A percentile compares a stretch with the other conserved stretches of the same genome.
phyloP scores from a whole-genome alignment of 352 stramenopile species.

The Phytopythium helicoides region DNA sequence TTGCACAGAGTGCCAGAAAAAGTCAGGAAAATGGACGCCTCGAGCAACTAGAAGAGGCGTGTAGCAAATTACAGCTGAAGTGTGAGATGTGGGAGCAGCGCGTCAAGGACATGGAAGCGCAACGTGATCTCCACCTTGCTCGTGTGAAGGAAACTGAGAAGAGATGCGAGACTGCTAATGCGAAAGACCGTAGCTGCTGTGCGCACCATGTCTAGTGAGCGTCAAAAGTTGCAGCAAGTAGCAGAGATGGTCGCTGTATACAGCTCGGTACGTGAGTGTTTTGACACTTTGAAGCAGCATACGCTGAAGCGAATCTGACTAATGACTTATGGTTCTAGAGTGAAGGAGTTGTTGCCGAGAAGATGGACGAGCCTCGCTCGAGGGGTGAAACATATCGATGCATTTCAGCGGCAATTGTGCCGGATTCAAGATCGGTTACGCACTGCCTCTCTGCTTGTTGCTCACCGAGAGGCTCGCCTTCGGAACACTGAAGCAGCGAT shows the following conservation, averaged over 20 bases:
- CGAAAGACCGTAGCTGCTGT: slow-evolving; percentile 49
- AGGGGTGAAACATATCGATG: slow-evolving; percentile 27
- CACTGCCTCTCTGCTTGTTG: slow-evolving; percentile 35
- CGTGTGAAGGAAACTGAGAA: slow-evolving; percentile 22
- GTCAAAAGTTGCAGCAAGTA: slow-evolving; percentile 40
- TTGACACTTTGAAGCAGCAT: neutral
- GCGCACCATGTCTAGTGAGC: slow-evolving; percentile 43
- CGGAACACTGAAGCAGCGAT: slow-evolving; percentile 70
- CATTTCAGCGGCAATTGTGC: slow-evolving; percentile 35
- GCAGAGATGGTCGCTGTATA: slow-evolving; percentile 44
- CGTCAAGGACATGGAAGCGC: slow-evolving; percentile 45
- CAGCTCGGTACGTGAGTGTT: slow-evolving; percentile 23
- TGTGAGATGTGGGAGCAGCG: slow-evolving; percentile 55
- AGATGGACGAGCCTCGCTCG: slow-evolving; percentile 42
- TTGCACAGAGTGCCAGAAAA: slow-evolving; percentile 13
- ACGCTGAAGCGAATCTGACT: neutral
- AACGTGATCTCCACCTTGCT: slow-evolving; percentile 54
- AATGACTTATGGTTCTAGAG: slow-evolving; percentile 3
- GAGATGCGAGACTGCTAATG: slow-evolving; percentile 21
- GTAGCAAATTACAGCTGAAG: slow-evolving; percentile 21
- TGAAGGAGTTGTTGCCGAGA: slow-evolving; percentile 39
- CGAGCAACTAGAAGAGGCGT: slow-evolving; percentile 8
- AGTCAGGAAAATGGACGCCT: slow-evolving; percentile 9
- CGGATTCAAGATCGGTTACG: slow-evolving; percentile 37
- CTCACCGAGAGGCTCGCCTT: slow-evolving; percentile 49